Base-by-base conservation (phyloP, 805 yeast species). In the Ogataea glucozyma region DNA sequence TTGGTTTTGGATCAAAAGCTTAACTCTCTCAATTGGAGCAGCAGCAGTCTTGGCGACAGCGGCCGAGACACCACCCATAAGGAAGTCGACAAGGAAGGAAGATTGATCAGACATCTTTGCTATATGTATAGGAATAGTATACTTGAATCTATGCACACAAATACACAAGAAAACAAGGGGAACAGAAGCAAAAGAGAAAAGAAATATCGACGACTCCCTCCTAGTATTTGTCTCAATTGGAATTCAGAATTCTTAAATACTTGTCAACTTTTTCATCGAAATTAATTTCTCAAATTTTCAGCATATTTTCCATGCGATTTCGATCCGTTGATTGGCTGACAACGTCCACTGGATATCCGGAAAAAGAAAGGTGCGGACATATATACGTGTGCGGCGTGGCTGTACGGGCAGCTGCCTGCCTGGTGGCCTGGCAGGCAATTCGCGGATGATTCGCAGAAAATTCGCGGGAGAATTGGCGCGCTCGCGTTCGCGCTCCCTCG, bases 51-150 rank as follows among this genome's bases (percentile, higher is more conserved):
- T 89, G 61, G 96, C 85, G 76, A 89, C 90, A 66, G 97, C 97
- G 76, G 97, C 97, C 76, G 97, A 88, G 61, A 89, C 95, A 88
- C 97, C 97, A 76, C 97, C 97, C 97, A 90, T 88, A 75, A 87
- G 65, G 81, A 87, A 87, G 70, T 82, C 85, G 65, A 75, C 62
- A 60, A 72, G 61, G 70, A 78, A 78, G 60, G 70, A 66, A 49
- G 81, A 70, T 31, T 45, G 61, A 50, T 66, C 65, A 53, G 67
- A 52, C 70, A 65, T 65, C 52, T 52, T 57, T 33, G 43, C 39
- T 40, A 48, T 41, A 35, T 44, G 30, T 44, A 36, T 31, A 40
- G 38, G 48, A 39, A 36, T 39, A 34, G 31, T 35, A 40, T 36
- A 39, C 43, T 38, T 34, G 39, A 31, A 38, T 43, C 40, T 30